phyloP scores from a whole-genome alignment of 2,329 filamentous ascomycete genomes.

The Clarireedia sp. region DNA sequence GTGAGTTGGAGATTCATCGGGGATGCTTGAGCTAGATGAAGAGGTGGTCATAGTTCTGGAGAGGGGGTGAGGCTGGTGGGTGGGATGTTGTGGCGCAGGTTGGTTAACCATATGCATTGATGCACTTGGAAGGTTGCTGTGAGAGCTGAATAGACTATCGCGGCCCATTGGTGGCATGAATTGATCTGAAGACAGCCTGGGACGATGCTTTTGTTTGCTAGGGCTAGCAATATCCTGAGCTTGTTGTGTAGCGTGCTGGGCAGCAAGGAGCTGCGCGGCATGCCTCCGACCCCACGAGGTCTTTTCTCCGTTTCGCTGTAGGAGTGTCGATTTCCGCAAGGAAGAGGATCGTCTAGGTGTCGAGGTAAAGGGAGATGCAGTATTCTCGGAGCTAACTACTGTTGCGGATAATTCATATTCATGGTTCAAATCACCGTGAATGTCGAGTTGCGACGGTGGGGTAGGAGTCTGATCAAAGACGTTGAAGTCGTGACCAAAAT shows the following conservation, averaged over 20 bases:
- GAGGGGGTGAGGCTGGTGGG: constrained; percentile 66
- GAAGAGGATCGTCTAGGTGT: constrained; percentile 67
- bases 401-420: constrained; percentile 47
- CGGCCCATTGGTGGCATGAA: constrained; percentile 58
- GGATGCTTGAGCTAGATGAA: constrained; percentile 70
- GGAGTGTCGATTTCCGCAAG: constrained; percentile 76
- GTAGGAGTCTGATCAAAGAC: constrained; percentile 62
- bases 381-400: constrained; percentile 20
- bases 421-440: constrained; percentile 40
- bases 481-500: constrained; percentile 54
- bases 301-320: constrained; percentile 70
- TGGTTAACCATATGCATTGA: constrained; percentile 42
- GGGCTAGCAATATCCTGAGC: constrained; percentile 46
- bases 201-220: constrained; percentile 49
- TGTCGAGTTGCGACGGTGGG: constrained; percentile 40
- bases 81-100: constrained; percentile 8
- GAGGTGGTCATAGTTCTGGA: constrained; percentile 83
- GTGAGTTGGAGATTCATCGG: constrained; percentile 62
- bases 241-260: constrained; percentile 26
- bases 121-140: constrained; percentile 44
- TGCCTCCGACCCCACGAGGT: constrained; percentile 54
- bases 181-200: constrained; percentile 72
- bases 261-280: constrained; percentile 39
- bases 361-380: constrained; percentile 33
- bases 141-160: constrained; percentile 56